Conservation (phyloP, 2,329 filamentous ascomycete species). For the Fusarium tanahbumbuense region DNA sequence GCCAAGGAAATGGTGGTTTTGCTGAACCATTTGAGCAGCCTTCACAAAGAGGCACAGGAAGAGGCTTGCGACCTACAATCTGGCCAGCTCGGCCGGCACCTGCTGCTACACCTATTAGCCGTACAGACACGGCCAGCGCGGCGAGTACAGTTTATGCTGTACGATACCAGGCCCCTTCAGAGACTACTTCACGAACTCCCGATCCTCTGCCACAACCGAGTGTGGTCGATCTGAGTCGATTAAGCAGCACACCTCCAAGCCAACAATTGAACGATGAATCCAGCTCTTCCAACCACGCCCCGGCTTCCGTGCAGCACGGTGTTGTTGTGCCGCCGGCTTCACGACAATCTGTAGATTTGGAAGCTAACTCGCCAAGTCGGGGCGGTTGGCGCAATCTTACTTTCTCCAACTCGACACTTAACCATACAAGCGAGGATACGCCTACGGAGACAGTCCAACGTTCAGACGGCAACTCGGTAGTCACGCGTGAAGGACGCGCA, state of each 20-base stretch:
- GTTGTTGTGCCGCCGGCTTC: conserved; percentile 31
- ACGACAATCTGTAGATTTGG: conserved; percentile 42
- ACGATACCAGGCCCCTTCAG: conserved; percentile 69
- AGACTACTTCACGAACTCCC: conserved; percentile 60
- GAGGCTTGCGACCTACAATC: conserved; percentile 61
- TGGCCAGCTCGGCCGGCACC: conserved; percentile 68
- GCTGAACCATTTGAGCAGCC: conserved; percentile 42
- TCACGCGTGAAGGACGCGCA: conserved; percentile 9
- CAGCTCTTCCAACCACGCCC: conserved; percentile 38
- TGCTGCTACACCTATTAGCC: conserved; percentile 67
- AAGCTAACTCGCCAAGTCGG: conserved; percentile 46
- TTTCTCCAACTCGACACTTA: conserved; percentile 29
- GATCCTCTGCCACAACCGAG: conserved; percentile 51
- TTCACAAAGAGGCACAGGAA: conserved; percentile 47
- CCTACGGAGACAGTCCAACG: conserved; percentile 13
- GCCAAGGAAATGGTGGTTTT: conserved; percentile 30
- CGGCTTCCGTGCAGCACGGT: conserved; percentile 37
- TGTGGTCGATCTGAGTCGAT: conserved; percentile 51
- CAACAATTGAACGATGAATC: conserved; percentile 46
- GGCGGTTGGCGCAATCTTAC: conserved; percentile 45
- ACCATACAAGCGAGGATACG: conserved; percentile 26
- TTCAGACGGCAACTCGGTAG: conserved; percentile 9
- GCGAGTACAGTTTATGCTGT: conserved; percentile 74
- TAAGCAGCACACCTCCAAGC: conserved; percentile 49
- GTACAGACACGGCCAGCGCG: conserved; percentile 71